Evolutionary conservation across 2,329 filamentous ascomycete genomes (phyloP).

Genomic region (Penicillium decumbens): DNA sequence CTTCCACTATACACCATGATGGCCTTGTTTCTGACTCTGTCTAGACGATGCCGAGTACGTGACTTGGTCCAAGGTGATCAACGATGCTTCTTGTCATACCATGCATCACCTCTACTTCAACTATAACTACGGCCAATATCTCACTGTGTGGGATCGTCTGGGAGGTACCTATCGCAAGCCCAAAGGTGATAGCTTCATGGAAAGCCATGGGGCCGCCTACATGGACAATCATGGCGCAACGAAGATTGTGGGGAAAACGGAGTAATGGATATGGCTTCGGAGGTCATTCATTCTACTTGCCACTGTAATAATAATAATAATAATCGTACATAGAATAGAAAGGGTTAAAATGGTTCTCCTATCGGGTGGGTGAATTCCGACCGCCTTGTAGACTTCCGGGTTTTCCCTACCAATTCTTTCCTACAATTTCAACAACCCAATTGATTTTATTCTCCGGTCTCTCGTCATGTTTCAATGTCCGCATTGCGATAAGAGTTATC

Average conservation of each 20-base stretch:
- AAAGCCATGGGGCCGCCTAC: not conserved
- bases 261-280: not conserved
- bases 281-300: not conserved
- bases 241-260: not conserved
- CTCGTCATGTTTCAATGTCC: conserved; percentile 26
- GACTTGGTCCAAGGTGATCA: conserved; percentile 77
- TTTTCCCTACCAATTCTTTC: not conserved
- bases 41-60: conserved; percentile 83
- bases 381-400: not conserved
- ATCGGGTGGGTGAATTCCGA: not conserved
- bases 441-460: no score
- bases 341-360: not conserved
- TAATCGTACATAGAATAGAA: conserved; percentile 1
- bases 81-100: conserved; percentile 81
- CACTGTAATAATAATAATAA: conserved; percentile 2
- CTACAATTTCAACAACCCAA: not conserved
- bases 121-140: conserved; percentile 94
- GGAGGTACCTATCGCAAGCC: conserved; percentile 57
- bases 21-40: not conserved
- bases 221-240: not conserved
- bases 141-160: conserved; percentile 83
- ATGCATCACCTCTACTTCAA: conserved; percentile 85
- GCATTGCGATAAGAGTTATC: conserved; percentile 28
- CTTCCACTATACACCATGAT: no score
- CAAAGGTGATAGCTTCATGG: conserved; percentile 17